Percentiles rank a stretch among this genome's conserved stretches.
phyloP scores from a whole-genome alignment of 2,329 filamentous ascomycete species.

The Xylariaceae sp. region DNA sequence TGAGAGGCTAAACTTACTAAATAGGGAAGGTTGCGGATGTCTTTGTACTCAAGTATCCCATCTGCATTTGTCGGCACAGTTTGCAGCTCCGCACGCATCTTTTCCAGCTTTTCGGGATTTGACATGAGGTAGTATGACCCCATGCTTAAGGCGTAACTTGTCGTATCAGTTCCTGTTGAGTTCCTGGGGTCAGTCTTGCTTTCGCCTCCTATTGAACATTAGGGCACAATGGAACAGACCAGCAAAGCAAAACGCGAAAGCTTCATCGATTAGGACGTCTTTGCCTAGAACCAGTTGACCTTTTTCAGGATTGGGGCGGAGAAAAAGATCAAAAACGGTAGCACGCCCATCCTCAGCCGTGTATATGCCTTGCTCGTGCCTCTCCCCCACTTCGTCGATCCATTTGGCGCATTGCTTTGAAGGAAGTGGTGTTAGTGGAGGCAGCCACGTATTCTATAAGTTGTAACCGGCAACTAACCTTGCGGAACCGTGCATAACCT shows the following conservation, averaged over 20 bases:
- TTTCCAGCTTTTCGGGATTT: conserved; percentile 18
- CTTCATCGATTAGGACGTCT: conserved; percentile 19
- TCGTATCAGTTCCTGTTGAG: conserved; percentile 19
- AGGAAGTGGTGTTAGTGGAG: neutral
- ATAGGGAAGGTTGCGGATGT: conserved; percentile 20
- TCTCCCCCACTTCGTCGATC: conserved; percentile 14
- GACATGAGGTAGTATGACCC: conserved; percentile 22
- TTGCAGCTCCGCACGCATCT: conserved; percentile 10
- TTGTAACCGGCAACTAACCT: conserved; percentile 4
- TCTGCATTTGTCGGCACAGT: conserved; percentile 13
- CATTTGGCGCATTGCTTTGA: conserved; percentile 21
- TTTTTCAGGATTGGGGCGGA: conserved; percentile 14
- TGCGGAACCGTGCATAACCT: conserved; percentile 20
- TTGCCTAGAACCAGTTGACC: conserved; percentile 10
- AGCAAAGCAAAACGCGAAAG: conserved; percentile 21
- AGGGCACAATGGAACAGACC: neutral
- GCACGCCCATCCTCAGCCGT: conserved; percentile 12
- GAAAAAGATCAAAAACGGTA: conserved; percentile 22
- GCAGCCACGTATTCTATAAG: neutral
- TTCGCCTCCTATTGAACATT: no score
- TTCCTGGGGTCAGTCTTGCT: neutral
- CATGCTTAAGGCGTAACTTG: conserved; percentile 18
- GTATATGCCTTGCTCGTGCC: conserved; percentile 14
- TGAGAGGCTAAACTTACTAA: conserved; percentile 6
- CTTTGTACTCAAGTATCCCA: conserved; percentile 17